Evolutionary conservation across 805 yeast species (phyloP).

Genomic region (Groenewaldozyma salmanticensis): DNA sequence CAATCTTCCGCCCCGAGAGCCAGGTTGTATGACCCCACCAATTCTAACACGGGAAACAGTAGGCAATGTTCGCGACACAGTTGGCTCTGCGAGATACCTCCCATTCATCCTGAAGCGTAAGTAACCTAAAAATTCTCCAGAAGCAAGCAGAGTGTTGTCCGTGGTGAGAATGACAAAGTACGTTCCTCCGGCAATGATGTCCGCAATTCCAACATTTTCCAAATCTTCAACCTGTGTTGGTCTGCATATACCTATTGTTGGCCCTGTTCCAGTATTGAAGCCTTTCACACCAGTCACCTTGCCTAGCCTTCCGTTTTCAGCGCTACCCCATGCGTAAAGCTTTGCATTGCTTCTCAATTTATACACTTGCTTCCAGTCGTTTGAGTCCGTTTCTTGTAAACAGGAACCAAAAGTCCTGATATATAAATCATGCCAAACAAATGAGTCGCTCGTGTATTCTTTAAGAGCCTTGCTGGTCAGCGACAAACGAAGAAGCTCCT

Average conservation of each 20-base stretch:
- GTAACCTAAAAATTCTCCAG: no score
- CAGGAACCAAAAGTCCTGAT: no score
- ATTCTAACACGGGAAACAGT: no score
- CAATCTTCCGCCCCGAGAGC: no score
- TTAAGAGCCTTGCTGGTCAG: constrained; percentile 33
- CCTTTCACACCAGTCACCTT: constrained; percentile 3
- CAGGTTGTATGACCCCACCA: no score
- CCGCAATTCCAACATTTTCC: constrained; percentile 30
- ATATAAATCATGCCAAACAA: constrained; percentile 38
- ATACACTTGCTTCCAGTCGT: constrained; percentile 45
- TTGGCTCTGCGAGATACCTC: no score
- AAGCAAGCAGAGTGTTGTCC: no score
- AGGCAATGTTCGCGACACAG: no score
- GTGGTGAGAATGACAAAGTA: no score
- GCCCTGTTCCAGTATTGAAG: neutral
- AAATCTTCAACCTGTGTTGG: constrained; percentile 34
- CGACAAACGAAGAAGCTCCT: constrained; percentile 35
- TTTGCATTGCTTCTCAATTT: constrained; percentile 31
- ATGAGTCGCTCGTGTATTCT: constrained; percentile 29
- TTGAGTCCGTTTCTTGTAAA: no score
- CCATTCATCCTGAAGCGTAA: no score
- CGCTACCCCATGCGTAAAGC: constrained; percentile 44
- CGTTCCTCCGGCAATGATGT: constrained; percentile 56
- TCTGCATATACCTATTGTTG: constrained; percentile 25
- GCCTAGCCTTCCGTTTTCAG: constrained; percentile 40